phyloP scores from a whole-genome alignment of 495 filamentous ascomycete species.

The Hypoxylon intermedium region DNA sequence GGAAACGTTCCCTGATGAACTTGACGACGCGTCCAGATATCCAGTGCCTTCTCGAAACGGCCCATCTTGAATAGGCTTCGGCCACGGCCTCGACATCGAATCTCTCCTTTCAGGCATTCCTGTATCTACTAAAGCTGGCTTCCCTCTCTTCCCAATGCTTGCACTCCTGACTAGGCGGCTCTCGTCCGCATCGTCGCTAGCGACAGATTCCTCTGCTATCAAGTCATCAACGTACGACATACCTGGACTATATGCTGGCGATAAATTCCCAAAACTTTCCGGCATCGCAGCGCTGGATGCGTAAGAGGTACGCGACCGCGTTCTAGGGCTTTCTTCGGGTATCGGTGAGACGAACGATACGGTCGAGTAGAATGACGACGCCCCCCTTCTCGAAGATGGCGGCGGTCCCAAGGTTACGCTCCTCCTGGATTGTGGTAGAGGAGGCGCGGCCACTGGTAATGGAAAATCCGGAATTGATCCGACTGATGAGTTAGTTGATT shows the following conservation, averaged over 20 bases:
- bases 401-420: conserved; percentile 68
- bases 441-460: conserved; percentile 50
- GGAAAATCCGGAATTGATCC: conserved; percentile 70
- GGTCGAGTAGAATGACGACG: conserved; percentile 75
- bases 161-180: conserved; percentile 75
- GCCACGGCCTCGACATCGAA: conserved; percentile 39
- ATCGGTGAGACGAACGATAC: conserved; percentile 86
- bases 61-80: conserved; percentile 44
- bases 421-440: conserved; percentile 53
- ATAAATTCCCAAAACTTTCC: conserved; percentile 64
- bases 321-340: conserved; percentile 75
- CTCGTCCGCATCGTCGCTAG: conserved; percentile 65
- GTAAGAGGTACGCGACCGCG: conserved; percentile 70
- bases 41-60: conserved; percentile 52
- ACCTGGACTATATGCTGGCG: conserved; percentile 50
- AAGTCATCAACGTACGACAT: conserved; percentile 57
- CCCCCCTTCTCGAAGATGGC: conserved; percentile 72
- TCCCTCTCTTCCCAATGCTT: conserved; percentile 76
- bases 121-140: conserved; percentile 73
- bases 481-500: conserved; percentile 62
- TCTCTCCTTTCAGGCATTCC: conserved; percentile 37
- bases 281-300: conserved; percentile 85
- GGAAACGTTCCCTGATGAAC: conserved; percentile 45
- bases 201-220: conserved; percentile 56
- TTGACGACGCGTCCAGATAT: conserved; percentile 52